Conservation (phyloP, 768 basidiomycete genomes). For the Austroboletus eburneus region DNA sequence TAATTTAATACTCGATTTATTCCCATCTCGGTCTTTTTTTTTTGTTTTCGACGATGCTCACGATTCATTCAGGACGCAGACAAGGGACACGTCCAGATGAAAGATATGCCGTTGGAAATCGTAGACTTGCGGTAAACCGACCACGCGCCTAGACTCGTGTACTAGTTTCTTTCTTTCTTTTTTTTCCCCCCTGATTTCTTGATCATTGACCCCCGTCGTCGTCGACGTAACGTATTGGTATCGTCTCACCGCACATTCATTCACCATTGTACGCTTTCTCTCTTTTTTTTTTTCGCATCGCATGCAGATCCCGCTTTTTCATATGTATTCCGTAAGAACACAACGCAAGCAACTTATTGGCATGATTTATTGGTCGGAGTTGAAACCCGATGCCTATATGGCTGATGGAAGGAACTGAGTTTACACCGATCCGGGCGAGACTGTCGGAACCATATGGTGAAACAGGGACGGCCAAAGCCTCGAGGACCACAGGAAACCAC, state of each 20-base stretch:
- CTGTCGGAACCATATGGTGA: no score
- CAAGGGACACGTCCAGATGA: conserved; percentile 80
- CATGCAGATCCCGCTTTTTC: conserved; percentile 1
- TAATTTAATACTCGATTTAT: no score
- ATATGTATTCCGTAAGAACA: conserved; percentile 8
- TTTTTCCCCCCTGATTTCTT: neutral
- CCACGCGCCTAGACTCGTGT: neutral
- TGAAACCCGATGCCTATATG: no score
- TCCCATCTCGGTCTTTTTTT: no score
- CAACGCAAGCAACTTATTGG: conserved; percentile 2
- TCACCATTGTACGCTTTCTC: neutral
- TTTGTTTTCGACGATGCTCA: neutral
- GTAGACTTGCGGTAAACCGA: conserved; percentile 64
- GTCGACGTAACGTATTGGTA: no score
- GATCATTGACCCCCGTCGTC: no score
- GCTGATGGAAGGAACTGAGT: no score
- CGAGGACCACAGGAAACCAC: no score
- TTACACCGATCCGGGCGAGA: no score
- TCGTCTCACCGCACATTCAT: no score
- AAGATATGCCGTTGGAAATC: conserved; percentile 69
- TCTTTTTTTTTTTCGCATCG: neutral
- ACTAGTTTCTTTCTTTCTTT: neutral
- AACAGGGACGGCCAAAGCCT: no score
- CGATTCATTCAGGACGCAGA: conserved; percentile 61
- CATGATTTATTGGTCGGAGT: neutral